A percentile compares a stretch with the other conserved stretches of the same genome.
phyloP scores from a whole-genome alignment of 106 monocot genomes.

The Platanthera guangdongensis region DNA sequence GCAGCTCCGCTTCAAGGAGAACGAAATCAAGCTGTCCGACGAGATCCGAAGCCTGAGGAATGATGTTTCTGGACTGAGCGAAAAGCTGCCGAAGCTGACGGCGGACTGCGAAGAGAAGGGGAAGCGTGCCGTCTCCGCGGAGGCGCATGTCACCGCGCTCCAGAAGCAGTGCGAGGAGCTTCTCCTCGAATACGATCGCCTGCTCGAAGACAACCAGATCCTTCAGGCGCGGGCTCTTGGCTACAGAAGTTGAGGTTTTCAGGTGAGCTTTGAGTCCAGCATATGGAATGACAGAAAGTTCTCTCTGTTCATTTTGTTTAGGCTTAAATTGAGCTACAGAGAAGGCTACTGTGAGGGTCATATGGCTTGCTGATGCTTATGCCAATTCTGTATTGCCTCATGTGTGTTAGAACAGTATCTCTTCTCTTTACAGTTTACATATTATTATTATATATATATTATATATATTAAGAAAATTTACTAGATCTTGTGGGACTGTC shows the following conservation, averaged over 20 bases:
- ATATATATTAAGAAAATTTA: too few species aligned
- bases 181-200: slow-evolving; percentile 78
- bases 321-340: too few species aligned
- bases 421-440: too few species aligned
- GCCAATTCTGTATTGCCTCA: too few species aligned
- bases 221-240: slow-evolving; percentile 57
- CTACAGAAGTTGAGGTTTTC: slow-evolving; percentile 28
- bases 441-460: too few species aligned
- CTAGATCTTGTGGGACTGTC: too few species aligned
- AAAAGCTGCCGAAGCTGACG: slow-evolving; percentile 39
- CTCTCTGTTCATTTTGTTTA: too few species aligned
- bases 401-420: too few species aligned
- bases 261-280: neutral
- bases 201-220: slow-evolving; percentile 86
- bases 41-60: slow-evolving; percentile 43
- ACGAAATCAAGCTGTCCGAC: slow-evolving; percentile 30
- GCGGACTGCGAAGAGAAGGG: slow-evolving; percentile 34
- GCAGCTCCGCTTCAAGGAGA: slow-evolving; percentile 28
- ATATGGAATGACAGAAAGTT: too few species aligned
- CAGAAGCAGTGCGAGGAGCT: slow-evolving; percentile 79
- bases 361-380: too few species aligned
- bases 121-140: slow-evolving; percentile 41
- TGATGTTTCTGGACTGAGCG: slow-evolving; percentile 37
- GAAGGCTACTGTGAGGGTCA: too few species aligned
- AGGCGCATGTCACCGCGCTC: slow-evolving; percentile 63